Evolutionary conservation across 495 filamentous ascomycete genomes (phyloP).

Genomic region (Letharia columbiana): DNA sequence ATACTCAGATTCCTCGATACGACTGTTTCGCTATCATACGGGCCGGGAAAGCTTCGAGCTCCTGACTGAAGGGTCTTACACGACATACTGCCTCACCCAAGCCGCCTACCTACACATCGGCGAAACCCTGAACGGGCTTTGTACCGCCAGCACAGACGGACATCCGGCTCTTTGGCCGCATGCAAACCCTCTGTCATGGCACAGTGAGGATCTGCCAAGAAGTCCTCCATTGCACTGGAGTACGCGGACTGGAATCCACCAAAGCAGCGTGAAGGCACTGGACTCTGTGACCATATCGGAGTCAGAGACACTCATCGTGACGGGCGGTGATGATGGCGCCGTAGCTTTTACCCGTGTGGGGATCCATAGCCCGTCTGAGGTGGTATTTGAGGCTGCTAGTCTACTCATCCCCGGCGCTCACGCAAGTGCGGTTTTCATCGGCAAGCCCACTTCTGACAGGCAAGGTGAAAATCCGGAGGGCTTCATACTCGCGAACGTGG

Average conservation of each 20-base stretch:
- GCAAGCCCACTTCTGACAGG: not conserved
- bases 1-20: constrained; percentile 71
- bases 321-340: constrained; percentile 79
- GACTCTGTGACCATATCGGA: constrained; percentile 30
- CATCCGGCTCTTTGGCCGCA: constrained; percentile 48
- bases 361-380: constrained; percentile 5
- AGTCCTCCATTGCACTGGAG: not conserved
- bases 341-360: constrained; percentile 45
- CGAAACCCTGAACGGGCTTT: constrained; percentile 25
- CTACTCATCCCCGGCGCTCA: constrained; percentile 64
- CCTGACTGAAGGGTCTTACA: constrained; percentile 54
- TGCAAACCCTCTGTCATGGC: not conserved
- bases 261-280: constrained; percentile 63
- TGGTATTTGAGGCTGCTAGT: not conserved
- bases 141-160: constrained; percentile 58
- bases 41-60: constrained; percentile 42
- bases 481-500: constrained; percentile 49
- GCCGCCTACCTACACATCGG: constrained; percentile 41
- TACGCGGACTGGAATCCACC: constrained; percentile 47
- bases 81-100: constrained; percentile 72
- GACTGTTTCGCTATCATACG: constrained; percentile 52
- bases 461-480: not conserved
- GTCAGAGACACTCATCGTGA: constrained; percentile 45
- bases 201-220: constrained; percentile 16
- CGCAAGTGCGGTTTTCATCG: constrained; percentile 55